These are phyloP conservation scores for Aspergillus vadensis DNA, from an alignment of 2,329 filamentous ascomycete genomes.

Conservation along the genomic window DNA sequence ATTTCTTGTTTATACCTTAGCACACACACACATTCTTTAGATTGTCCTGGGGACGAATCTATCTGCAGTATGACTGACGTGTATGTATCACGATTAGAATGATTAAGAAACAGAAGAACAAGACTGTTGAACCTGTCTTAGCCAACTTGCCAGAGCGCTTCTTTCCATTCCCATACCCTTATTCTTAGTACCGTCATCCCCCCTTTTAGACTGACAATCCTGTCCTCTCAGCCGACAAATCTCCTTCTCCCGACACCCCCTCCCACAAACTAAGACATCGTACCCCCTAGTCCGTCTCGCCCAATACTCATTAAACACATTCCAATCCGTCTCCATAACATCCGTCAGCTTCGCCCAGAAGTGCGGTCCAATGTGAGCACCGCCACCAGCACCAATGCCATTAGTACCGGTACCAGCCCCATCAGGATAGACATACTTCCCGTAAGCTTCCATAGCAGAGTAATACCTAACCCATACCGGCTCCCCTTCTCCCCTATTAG, in stretches of 20 bases:
- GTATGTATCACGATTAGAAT: not conserved
- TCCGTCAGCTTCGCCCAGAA: constrained; percentile 63
- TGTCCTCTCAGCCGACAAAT: constrained; percentile 43
- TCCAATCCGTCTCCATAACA: constrained; percentile 48
- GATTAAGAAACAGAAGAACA: not conserved
- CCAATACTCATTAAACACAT: constrained; percentile 52
- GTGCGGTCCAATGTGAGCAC: constrained; percentile 16
- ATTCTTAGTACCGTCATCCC: no score
- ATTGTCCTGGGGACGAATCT: not conserved
- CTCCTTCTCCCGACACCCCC: constrained; percentile 47
- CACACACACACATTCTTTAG: not conserved
- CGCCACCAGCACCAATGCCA: no score
- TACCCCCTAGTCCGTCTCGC: constrained; percentile 53
- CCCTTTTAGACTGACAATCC: not conserved
- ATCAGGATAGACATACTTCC: no score
- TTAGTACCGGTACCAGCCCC: no score
- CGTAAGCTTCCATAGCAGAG: no score
- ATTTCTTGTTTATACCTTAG: constrained; percentile 8
- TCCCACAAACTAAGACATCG: constrained; percentile 44
- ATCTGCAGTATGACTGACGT: not conserved
- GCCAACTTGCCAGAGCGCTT: not conserved
- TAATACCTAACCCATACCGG: no score
- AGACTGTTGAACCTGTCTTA: not conserved
- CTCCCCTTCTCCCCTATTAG: no score
- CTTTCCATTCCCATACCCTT: not conserved